Conservation (phyloP, 129 eudicot genomes). For the Helichrysum umbraculigerum region DNA sequence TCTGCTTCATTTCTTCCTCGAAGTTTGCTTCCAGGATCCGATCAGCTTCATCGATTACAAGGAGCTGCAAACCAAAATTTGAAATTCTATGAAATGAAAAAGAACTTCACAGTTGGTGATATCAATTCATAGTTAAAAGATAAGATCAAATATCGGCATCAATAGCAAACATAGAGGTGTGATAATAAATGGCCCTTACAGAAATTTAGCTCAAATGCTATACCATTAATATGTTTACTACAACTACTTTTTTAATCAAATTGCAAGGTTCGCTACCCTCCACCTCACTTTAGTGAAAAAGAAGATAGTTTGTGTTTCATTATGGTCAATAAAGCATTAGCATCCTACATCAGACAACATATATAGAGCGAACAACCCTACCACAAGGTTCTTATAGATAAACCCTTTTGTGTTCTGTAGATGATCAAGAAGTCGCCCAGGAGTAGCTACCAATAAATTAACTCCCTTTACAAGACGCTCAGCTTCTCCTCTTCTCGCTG, state of each 20-base stretch:
- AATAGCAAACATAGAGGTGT: not conserved
- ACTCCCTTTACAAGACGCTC: conserved; percentile 85
- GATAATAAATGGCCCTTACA: not conserved
- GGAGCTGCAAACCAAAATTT: conserved; percentile 55
- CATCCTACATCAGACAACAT: not conserved
- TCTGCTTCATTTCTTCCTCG: conserved; percentile 91
- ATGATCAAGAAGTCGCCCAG: conserved; percentile 94
- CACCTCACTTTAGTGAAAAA: too few relatives aligned
- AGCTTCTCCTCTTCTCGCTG: conserved; percentile 67
- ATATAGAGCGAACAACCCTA: conserved; percentile 12
- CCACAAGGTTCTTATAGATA: conserved; percentile 73
- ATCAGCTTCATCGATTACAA: conserved; percentile 93
- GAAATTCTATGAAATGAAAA: not conserved
- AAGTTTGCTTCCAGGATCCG: conserved; percentile 92
- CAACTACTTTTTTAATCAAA: not conserved
- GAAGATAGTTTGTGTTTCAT: not conserved
- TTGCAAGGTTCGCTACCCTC: too few relatives aligned
- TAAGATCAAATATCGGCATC: not conserved
- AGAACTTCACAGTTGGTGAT: not conserved
- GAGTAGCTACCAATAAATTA: conserved; percentile 83
- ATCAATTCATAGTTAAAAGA: not conserved
- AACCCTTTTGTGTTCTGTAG: conserved; percentile 90
- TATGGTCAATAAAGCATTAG: not conserved
- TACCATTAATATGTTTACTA: not conserved
- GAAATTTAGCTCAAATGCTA: not conserved